These are phyloP conservation scores for Salix purpurea DNA, from an alignment of 345 rosid genomes.

Conservation along the genomic window DNA sequence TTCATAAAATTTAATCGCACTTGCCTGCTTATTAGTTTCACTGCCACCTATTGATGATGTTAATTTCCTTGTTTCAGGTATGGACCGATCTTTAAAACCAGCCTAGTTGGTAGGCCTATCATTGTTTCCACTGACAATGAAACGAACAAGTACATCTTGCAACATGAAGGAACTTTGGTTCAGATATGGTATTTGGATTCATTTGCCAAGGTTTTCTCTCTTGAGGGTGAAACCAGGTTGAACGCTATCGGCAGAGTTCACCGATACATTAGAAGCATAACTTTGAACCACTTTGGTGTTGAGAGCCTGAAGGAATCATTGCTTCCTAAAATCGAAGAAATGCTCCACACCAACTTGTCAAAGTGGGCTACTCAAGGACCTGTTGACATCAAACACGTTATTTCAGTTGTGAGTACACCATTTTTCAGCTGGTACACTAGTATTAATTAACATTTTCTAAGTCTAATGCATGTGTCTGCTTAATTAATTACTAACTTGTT, in stretches of 20 bases:
- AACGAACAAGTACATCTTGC: constrained; percentile 16
- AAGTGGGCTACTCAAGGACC: not conserved
- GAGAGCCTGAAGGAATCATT: constrained; percentile 14
- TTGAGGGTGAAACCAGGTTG: constrained; percentile 5
- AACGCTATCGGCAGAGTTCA: not conserved
- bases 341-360: constrained; percentile 1
- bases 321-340: constrained; percentile 19
- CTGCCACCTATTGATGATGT: not conserved
- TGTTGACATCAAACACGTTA: not conserved
- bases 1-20: not conserved
- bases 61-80: constrained; percentile 5
- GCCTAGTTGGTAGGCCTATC: not conserved
- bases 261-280: constrained; percentile 9
- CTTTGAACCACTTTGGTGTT: constrained; percentile 17
- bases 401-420: not conserved
- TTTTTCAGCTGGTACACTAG: no score
- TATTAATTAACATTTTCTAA: not conserved
- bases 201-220: constrained; percentile 15
- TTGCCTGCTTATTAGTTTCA: not conserved
- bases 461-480: not conserved
- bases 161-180: constrained; percentile 14
- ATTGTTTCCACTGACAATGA: constrained; percentile 24
- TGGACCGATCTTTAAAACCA: constrained; percentile 17
- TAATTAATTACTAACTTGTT: not conserved
- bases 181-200: constrained; percentile 12